Conservation (phyloP, 2,329 filamentous ascomycete genomes). For the Apiospora koreana region DNA sequence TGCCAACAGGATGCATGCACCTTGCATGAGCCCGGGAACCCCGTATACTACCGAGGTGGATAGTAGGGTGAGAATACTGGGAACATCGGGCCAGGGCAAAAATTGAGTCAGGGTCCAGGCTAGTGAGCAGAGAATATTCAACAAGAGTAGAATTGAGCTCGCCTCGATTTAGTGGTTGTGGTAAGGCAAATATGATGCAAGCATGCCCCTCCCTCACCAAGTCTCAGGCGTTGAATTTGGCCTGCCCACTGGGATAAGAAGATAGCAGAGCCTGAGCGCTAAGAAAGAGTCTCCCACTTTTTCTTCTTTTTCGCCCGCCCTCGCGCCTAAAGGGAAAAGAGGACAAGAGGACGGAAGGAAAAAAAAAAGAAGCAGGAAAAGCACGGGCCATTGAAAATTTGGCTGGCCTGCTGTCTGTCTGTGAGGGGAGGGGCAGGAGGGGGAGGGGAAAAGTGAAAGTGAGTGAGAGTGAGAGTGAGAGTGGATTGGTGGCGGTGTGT, state of each 20-base stretch:
- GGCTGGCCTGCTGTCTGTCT: not conserved
- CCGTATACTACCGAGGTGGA: slow-evolving; percentile 3
- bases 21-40: slow-evolving; percentile 1
- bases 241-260: not conserved
- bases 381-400: slow-evolving; percentile 7
- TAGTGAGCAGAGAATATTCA: not conserved
- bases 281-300: not conserved
- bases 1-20: not conserved
- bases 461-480: not conserved
- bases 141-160: not conserved
- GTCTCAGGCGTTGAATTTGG: not conserved
- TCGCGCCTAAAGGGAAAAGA: not conserved
- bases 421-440: too few species aligned
- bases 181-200: not conserved
- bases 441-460: not conserved
- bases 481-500: slow-evolving; percentile 6
- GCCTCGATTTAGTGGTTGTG: not conserved
- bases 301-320: slow-evolving; percentile 1
- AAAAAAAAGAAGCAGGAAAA: not conserved
- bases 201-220: slow-evolving; percentile 4
- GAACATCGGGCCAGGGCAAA: not conserved
- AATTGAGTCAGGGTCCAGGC: not conserved
- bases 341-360: not conserved
- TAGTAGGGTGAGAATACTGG: not conserved
- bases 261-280: slow-evolving; percentile 4